A percentile compares a stretch with the other conserved stretches of the same genome.
phyloP scores from a whole-genome alignment of 169 alveolate genomes.

The Eimeria acervulina region DNA sequence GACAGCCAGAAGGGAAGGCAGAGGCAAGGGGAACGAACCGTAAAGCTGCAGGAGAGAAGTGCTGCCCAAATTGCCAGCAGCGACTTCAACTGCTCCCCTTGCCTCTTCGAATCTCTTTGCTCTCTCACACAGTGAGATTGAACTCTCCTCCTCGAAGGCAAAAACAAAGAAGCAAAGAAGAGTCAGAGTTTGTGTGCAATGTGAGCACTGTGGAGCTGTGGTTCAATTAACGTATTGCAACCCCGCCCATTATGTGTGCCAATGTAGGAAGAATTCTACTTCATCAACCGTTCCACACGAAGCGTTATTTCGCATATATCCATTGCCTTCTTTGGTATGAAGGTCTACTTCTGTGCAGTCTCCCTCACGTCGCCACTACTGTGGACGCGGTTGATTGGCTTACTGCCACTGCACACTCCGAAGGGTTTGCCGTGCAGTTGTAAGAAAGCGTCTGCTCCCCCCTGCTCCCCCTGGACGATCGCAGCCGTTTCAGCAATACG shows the following conservation, averaged over 20 bases:
- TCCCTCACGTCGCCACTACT: no score
- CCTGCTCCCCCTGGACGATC: background rate
- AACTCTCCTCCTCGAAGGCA: background rate
- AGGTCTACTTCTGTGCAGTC: background rate
- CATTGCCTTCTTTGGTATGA: no score
- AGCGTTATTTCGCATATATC: no score
- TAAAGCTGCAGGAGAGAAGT: constrained; percentile 17
- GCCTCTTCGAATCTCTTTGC: constrained; percentile 55
- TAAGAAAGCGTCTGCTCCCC: background rate
- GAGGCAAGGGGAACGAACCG: background rate
- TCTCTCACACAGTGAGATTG: background rate
- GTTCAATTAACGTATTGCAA: no score
- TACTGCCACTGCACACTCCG: no score
- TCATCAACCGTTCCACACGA: background rate
- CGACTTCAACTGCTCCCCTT: constrained; percentile 16
- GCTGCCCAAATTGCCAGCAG: background rate
- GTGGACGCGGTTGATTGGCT: no score
- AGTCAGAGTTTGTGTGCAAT: background rate
- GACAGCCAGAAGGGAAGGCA: background rate
- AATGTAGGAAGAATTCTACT: background rate
- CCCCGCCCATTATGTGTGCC: no score
- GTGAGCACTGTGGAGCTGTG: background rate
- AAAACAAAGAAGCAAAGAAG: background rate
- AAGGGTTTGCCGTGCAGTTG: background rate
- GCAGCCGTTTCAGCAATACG: background rate